Conservation (phyloP, 2,329 filamentous ascomycete species). For the Alternaria triticimaculans region DNA sequence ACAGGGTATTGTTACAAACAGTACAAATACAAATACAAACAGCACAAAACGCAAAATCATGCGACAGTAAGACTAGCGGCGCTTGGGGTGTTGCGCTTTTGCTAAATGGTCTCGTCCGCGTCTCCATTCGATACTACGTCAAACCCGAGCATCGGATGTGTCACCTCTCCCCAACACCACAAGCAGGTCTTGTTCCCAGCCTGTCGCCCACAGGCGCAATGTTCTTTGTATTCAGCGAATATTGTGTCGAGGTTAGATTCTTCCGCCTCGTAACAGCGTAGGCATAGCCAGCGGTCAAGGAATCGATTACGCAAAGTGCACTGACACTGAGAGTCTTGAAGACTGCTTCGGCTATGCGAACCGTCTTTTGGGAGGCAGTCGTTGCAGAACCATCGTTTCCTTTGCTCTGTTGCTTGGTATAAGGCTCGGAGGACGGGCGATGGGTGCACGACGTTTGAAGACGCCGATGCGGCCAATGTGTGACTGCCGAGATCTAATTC, state of each 20-base stretch:
- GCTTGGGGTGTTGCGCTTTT: background rate
- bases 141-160: background rate
- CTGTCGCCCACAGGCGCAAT: slow-evolving; percentile 17
- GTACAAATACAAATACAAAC: background rate
- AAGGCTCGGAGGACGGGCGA: slow-evolving; percentile 37
- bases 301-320: slow-evolving; percentile 27
- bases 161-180: slow-evolving; percentile 25
- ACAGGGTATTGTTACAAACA: background rate
- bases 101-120: background rate
- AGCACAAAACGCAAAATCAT: background rate
- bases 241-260: slow-evolving; percentile 5
- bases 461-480: slow-evolving; percentile 23
- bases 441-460: slow-evolving; percentile 27
- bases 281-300: slow-evolving; percentile 31
- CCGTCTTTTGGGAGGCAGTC: slow-evolving; percentile 1
- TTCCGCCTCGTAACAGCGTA: slow-evolving; percentile 27
- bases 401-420: slow-evolving; percentile 29
- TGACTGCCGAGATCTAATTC: slow-evolving; percentile 31
- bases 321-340: slow-evolving; percentile 9
- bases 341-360: background rate
- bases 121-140: background rate
- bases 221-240: background rate
- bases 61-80: background rate
- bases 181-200: slow-evolving; percentile 14
- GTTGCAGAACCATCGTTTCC: slow-evolving; percentile 22